Percentiles rank a stretch among this genome's conserved stretches.
phyloP scores from a whole-genome alignment of 768 basidiomycete species.

The Podaxis carcinomalis region DNA sequence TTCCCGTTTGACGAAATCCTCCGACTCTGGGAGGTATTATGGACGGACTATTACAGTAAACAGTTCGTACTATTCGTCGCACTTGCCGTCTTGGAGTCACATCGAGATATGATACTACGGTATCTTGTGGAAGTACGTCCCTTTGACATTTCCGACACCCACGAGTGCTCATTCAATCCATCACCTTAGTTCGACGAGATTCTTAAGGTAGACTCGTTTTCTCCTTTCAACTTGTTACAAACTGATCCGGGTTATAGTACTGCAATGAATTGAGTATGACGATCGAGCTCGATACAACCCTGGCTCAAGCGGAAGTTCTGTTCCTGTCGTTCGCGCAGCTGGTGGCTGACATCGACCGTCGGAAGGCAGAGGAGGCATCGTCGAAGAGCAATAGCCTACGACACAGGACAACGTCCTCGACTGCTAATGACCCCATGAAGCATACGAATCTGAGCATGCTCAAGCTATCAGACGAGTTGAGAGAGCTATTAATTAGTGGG shows the following conservation, averaged over 20 bases:
- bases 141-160: background rate
- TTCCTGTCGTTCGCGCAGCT: constrained; percentile 89
- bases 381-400: constrained; percentile 26
- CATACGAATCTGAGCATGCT: constrained; percentile 36
- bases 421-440: constrained; percentile 17
- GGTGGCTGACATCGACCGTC: constrained; percentile 84
- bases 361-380: constrained; percentile 54
- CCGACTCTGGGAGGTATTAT: constrained; percentile 88
- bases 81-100: constrained; percentile 89
- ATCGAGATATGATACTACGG: constrained; percentile 91
- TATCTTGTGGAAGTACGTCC: constrained; percentile 83
- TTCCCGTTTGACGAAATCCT: constrained; percentile 91
- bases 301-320: constrained; percentile 95
- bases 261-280: constrained; percentile 95
- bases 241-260: constrained; percentile 43
- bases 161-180: background rate
- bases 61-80: constrained; percentile 92
- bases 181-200: constrained; percentile 71
- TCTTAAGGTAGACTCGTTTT: constrained; percentile 45
- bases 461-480: constrained; percentile 56
- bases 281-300: constrained; percentile 92
- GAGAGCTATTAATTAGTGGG: constrained; percentile 42
- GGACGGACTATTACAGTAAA: constrained; percentile 88
- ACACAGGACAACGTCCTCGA: constrained; percentile 11
- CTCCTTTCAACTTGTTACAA: background rate